Base-by-base conservation (phyloP, 2,329 filamentous ascomycete genomes). In the Sphaerulina musiva region DNA sequence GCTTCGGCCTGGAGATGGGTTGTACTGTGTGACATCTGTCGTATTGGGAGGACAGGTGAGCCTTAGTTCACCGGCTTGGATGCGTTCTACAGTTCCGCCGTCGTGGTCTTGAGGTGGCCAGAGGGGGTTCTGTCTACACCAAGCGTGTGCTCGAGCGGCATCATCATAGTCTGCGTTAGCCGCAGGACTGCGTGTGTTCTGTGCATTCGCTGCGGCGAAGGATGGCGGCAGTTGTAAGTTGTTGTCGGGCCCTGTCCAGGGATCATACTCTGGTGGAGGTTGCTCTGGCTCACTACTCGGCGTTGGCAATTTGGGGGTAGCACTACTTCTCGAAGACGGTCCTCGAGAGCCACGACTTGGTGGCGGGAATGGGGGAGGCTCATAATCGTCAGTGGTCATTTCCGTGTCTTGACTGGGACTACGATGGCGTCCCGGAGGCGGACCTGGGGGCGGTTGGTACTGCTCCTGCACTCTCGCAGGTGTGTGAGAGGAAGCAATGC, bases 221-320 rank as follows among this genome's bases (percentile, higher is more conserved):
- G 80, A 79, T 0, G 87, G 87, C 1, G 87, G 87, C 0, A 86
- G 86, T 1, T 86, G 86, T 42, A 90, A 80, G 8, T 82, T 89
- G 68, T 90, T 86, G 0, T 86, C 85, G 1, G 89, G 84, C 2
- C 83, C 80, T 6, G 78, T 77, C 87, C 87, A 90, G 70, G 87
- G 82, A 67, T 89, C 85, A 61, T 82, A 82, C 26, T 79, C 76
- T 14, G 80, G 80, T 11, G 80, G 79, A 66, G 68, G 51, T 64
- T 64, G 57, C n/a, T 55, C 51, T n/a, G 55, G 38, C 41, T 58
- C 53, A 41, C 54, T 56, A 10, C 54, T 50, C 10, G 54, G 54
- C 3, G 54, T 56, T 4, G 54, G 54, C 46, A 53, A 23, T 4
- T 48, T 51, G 10, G 50, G 49, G 52, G 57, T 46, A 53, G 60